Conservation (phyloP, 768 basidiomycete genomes). For the Agrocybe praecox region DNA sequence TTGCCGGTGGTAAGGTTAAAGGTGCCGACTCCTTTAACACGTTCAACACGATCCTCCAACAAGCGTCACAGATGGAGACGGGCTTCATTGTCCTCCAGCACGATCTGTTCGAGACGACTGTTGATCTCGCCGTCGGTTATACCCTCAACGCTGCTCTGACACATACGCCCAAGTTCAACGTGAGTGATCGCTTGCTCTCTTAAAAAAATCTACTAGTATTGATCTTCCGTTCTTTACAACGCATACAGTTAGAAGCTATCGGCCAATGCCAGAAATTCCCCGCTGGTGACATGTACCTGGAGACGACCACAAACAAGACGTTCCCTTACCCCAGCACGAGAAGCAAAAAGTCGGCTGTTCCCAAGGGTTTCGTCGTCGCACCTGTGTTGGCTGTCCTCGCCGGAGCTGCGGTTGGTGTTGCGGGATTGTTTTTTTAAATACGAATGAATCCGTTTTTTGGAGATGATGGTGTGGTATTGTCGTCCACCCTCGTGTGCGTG, state of each 20-base stretch:
- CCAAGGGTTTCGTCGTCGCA: neutral
- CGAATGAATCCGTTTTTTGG: no score
- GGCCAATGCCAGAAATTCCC: conserved; percentile 74
- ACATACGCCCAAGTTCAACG: conserved; percentile 57
- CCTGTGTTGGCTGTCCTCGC: neutral
- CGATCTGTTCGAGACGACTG: conserved; percentile 82
- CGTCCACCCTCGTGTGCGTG: no score
- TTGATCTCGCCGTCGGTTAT: conserved; percentile 89
- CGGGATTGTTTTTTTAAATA: no score
- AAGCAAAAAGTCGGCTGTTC: neutral
- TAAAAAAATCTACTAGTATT: no score
- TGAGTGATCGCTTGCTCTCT: no score
- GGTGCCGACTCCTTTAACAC: conserved; percentile 61
- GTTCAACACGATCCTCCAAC: conserved; percentile 74
- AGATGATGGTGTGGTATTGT: no score
- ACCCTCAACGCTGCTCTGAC: conserved; percentile 75
- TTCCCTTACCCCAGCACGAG: neutral
- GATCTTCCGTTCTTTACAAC: neutral
- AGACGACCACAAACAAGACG: neutral
- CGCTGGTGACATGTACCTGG: conserved; percentile 23
- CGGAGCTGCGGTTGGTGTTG: neutral
- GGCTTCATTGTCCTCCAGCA: conserved; percentile 91
- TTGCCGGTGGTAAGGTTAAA: conserved; percentile 69
- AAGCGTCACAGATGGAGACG: conserved; percentile 43
- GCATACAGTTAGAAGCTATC: conserved; percentile 71